Evolutionary conservation across 768 basidiomycete genomes (phyloP).

Genomic region (Lactarius evosmus): DNA sequence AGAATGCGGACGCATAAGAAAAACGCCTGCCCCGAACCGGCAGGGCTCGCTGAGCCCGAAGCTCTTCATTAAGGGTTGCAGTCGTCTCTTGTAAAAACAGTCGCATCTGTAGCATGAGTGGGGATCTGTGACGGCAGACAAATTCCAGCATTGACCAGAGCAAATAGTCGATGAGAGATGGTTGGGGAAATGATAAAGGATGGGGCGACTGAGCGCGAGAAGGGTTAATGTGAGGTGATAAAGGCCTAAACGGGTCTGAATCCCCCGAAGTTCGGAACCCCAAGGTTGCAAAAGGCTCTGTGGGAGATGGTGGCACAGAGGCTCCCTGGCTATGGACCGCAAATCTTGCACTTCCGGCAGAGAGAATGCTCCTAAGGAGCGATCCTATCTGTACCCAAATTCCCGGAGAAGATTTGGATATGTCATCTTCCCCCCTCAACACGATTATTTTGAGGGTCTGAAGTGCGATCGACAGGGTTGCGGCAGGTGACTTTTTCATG

Average conservation of each 20-base stretch:
- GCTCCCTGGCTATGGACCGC: conserved; percentile 42
- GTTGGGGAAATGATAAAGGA: conserved; percentile 35
- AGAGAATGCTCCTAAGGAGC: conserved; percentile 49
- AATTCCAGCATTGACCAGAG: conserved; percentile 72
- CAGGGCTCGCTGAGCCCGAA: conserved; percentile 36
- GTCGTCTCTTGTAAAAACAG: conserved; percentile 64
- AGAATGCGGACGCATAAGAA: conserved; percentile 47
- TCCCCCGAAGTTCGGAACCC: conserved; percentile 20
- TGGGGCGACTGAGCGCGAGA: conserved; percentile 33
- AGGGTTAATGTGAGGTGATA: conserved; percentile 26
- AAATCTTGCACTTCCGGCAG: conserved; percentile 62
- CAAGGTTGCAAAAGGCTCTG: conserved; percentile 41
- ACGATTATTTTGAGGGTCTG: conserved; percentile 68
- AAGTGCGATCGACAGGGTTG: conserved; percentile 46
- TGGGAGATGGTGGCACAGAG: conserved; percentile 52
- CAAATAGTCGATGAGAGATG: conserved; percentile 65
- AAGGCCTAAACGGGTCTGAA: conserved; percentile 29
- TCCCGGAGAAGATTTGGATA: conserved; percentile 51
- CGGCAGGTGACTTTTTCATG: conserved; percentile 29
- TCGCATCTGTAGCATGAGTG: conserved; percentile 63
- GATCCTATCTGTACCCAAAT: conserved; percentile 62
- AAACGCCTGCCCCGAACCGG: conserved; percentile 39
- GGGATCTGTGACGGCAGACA: conserved; percentile 57
- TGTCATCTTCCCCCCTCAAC: conserved; percentile 57
- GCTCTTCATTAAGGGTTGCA: conserved; percentile 49